Evolutionary conservation across 1,139 yeast species (phyloP), one percentile per base, ranked within the genome.

Genomic region (Pichia kudriavzevii): DNA sequence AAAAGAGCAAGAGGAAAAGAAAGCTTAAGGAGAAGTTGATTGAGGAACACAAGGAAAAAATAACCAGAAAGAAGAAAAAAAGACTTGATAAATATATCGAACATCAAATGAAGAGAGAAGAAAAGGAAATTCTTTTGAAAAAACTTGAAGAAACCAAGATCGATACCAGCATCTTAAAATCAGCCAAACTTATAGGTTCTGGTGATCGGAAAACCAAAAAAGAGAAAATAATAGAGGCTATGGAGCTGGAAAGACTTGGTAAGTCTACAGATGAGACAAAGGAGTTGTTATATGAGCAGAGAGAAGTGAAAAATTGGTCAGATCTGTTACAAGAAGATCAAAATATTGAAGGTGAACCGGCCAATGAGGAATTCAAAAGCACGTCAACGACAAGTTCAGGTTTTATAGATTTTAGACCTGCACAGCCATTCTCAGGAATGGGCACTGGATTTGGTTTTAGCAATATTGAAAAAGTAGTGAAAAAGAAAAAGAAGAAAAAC

Each of bases 81-180:
- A 60, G 91, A 43, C 57, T 80, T 35, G 88, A 80, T 44, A 79
- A 80, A 55, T 80, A 79, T 51, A 78, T 79, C 23, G 95, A 87
- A 43, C 94, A 82, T 59, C 97, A 91, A 58, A 58, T 91, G 45
- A 81, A 82, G 48, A 70, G 94, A 55, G 95, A 88, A 55, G 97
- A 91, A 60, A 84, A 83, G 60, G 83, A 81, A 48, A 71, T 71
- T 4, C 64, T 91, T 39, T 64, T 91, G 30, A 78, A 79, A 41
- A 88, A 87, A 54, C 66, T 91, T 30, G 67, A 79, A 26, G 67
- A 67, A 16, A 77, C 94, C 2, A 75, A 78, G 44, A 69, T 88
- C 29, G 95, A 88, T 50, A 76, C 94, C 0, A 61, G 75, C 0
- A 50, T 72, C 13, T 62, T 84, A 46, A 76, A 76, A 15, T 79